phyloP scores from a whole-genome alignment of 2,329 filamentous ascomycete genomes.

The Penicillium sp. region DNA sequence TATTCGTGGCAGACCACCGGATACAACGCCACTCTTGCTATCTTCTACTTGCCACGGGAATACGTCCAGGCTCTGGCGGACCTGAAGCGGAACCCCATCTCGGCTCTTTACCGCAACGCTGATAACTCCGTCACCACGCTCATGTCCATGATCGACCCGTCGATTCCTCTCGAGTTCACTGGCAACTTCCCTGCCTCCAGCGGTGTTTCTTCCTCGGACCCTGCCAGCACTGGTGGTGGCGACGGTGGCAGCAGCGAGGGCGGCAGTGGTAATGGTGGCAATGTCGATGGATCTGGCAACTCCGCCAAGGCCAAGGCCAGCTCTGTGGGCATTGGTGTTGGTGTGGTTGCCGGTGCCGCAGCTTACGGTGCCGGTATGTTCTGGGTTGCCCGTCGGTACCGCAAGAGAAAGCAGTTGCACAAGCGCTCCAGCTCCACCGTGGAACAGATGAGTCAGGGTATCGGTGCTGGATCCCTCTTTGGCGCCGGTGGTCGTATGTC shows the following conservation, averaged over 20 bases:
- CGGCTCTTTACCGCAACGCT: constrained; percentile 67
- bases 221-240: constrained; percentile 15
- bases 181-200: constrained; percentile 23
- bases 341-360: constrained; percentile 69
- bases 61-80: constrained; percentile 62
- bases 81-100: constrained; percentile 65
- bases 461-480: constrained; percentile 34
- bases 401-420: constrained; percentile 74
- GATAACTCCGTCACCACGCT: constrained; percentile 62
- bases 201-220: constrained; percentile 28
- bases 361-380: constrained; percentile 96
- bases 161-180: constrained; percentile 60
- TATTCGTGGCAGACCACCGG: constrained; percentile 62
- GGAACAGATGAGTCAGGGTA: constrained; percentile 61
- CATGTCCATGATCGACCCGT: constrained; percentile 75
- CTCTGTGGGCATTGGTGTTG: constrained; percentile 65
- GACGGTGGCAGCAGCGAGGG: constrained; percentile 29
- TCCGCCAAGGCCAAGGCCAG: constrained; percentile 33
- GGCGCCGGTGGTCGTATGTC: constrained; percentile 42
- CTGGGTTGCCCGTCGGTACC: constrained; percentile 82
- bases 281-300: constrained; percentile 46
- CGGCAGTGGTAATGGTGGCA: constrained; percentile 41
- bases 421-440: constrained; percentile 67
- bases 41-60: constrained; percentile 68
- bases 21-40: constrained; percentile 75